Base-by-base conservation (phyloP, 2,329 filamentous ascomycete species). In the Fusarium mundagurra region DNA sequence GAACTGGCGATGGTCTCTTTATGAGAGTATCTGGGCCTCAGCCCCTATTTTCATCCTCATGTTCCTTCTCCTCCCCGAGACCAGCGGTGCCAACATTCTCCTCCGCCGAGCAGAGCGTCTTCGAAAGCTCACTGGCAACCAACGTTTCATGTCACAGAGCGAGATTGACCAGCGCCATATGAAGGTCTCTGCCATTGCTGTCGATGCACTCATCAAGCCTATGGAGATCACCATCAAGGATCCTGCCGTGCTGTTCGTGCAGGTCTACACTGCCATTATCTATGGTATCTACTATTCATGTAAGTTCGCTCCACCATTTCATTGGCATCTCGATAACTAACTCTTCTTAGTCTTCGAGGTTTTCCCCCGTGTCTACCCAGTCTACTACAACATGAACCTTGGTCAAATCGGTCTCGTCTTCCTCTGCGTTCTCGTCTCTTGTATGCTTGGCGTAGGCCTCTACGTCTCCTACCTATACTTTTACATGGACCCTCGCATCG, bases 31-130 rank as follows among this genome's bases (percentile, higher is more conserved):
- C 64, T 92, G 90, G 89, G 85, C 88, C 24, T 84, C 89, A 0
- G 86, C 84, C 1, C 90, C 90, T 0, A 79, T 91, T 48, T 87
- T 92, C 73, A 72, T 92, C n/a, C 61, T 87, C 59, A 88, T 93
- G 86, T 87, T 92, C 76, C 77, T 91, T 71, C 85, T 89, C 71
- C 86, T 93, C 31, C 92, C 92, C 1, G 91, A 93, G 83, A 93
- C 92, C 0, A 88, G 84, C 61, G 81, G 86, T 0, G 82, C 85
- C 13, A 92, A 86, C 68, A 90, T 93, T 75, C 86, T 93, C 7
- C 85, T 90, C 53, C 88, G 87, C 31, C 89, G 91, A 16, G 90
- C 91, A 6, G 79, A 83, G 55, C 88, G 91, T n/a, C 85, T 93
- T 10, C 87, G 92, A 62, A 89, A 87, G 77, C 81, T 88, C 45